These are phyloP conservation scores for Cryphonectria radicalis DNA, from an alignment of 2,329 filamentous ascomycete species.

Conservation along the genomic window DNA sequence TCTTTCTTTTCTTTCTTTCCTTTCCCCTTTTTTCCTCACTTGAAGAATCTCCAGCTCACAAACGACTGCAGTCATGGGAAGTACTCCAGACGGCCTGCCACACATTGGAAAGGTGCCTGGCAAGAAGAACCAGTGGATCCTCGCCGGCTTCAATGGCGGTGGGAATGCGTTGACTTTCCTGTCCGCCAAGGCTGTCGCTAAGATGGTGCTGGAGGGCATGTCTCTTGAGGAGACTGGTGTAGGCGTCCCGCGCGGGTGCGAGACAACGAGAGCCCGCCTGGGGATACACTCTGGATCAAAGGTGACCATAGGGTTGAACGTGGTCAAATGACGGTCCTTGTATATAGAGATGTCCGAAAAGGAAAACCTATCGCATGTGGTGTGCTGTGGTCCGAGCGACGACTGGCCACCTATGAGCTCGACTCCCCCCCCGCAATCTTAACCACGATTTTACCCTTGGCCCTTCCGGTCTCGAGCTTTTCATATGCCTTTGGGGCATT, in stretches of 20 bases:
- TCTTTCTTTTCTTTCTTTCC: too few species aligned
- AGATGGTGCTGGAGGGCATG: constrained; percentile 14
- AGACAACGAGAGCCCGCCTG: constrained; percentile 22
- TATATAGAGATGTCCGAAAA: not conserved
- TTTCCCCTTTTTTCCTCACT: too few species aligned
- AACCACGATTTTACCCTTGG: constrained; percentile 63
- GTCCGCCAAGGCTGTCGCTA: constrained; percentile 23
- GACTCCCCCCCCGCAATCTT: constrained; percentile 25
- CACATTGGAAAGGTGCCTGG: constrained; percentile 26
- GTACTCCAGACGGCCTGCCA: constrained; percentile 22
- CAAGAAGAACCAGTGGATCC: constrained; percentile 19
- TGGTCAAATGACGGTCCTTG: not conserved
- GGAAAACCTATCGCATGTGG: too few species aligned
- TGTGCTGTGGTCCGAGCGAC: not conserved
- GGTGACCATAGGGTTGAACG: not conserved
- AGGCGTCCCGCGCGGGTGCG: constrained; percentile 17
- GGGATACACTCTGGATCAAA: not conserved
- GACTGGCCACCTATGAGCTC: not conserved
- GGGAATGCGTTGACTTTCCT: constrained; percentile 26
- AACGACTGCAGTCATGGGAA: constrained; percentile 17
- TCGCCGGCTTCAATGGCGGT: constrained; percentile 28
- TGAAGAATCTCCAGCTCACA: constrained; percentile 2
- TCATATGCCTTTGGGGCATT: constrained; percentile 61
- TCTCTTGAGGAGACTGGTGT: constrained; percentile 20
- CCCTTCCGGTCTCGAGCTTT: constrained; percentile 58